phyloP scores from a whole-genome alignment of 805 yeast genomes.

The Ogataea pilisensis region DNA sequence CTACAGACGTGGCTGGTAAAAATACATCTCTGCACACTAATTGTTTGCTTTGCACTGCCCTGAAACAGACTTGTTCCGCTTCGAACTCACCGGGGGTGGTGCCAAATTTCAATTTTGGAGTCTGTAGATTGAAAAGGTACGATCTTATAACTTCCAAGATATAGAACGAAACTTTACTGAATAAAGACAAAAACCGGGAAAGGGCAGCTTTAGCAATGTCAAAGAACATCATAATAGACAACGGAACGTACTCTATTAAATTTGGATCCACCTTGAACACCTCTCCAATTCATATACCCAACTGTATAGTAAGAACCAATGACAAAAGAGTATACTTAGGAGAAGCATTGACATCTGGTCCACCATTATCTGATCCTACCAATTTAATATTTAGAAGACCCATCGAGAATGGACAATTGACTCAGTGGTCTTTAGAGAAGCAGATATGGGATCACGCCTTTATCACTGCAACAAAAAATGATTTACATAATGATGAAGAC shows the following conservation, averaged over 20 bases:
- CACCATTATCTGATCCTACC: constrained; percentile 64
- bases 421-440: constrained; percentile 87
- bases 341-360: constrained; percentile 35
- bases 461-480: constrained; percentile 28
- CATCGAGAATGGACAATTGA: constrained; percentile 80
- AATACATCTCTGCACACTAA: no score
- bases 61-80: no score
- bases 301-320: constrained; percentile 68
- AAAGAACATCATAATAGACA: constrained; percentile 64
- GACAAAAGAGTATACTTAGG: constrained; percentile 75
- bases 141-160: no score
- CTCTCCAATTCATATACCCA: constrained; percentile 53
- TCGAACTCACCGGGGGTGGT: no score
- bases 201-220: constrained; percentile 9
- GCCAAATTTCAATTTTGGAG: no score
- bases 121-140: no score
- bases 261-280: constrained; percentile 46
- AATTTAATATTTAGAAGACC: constrained; percentile 77
- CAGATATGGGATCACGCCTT: constrained; percentile 86
- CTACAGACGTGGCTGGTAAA: no score
- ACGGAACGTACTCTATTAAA: constrained; percentile 84
- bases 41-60: no score
- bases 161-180: no score
- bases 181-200: no score
- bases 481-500: constrained; percentile 30